Evolutionary conservation across 2,329 filamentous ascomycete genomes (phyloP), one percentile per base, ranked within the genome.

Genomic region (Cercospora janseana): DNA sequence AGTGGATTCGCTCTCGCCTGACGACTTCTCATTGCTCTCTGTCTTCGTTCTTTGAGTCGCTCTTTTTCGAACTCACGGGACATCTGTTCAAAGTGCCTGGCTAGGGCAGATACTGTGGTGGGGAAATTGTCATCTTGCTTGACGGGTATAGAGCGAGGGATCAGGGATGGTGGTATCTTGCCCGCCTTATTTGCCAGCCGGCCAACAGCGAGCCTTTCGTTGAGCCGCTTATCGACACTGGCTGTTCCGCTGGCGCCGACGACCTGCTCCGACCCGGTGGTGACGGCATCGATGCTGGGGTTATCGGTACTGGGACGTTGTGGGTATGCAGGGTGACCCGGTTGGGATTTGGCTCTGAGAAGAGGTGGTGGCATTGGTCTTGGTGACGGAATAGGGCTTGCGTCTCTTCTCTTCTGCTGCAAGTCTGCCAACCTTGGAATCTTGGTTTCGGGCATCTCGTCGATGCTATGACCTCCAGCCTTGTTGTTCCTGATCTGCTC

Each of bases 51-150:
- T 41, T 87, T 85, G 59, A 94, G 81, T 35, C 93, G 82, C 70
- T 98, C 92, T 62, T 92, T 95, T 65, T 96, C 90, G 60, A 98
- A 98, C 65, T 98, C 94, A 18, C 91, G 85, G 61, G 90, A 96
- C 49, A 98, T 77, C 68, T 97, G 91, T 69, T 98, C 94, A 65
- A 98, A 97, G 67, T 97, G 93, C 60, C 88, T 88, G 13, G 93
- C 89, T 42, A 98, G 77, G n/a, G 85, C 90, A 6, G 90, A 94
- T 2, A 98, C 93, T 62, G 87, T 88, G 3, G 87, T 82, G 6
- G 51, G 52, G 13, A 47, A 47, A 16, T 34, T 55, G 45, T 85
- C 79, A 58, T 83, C 85, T 60, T 79, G 83, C 65, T 84, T 87
- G 42, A 68, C 64, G 43, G 86, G 83, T 21, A 95, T 82, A 20